Evolutionary conservation across 1,284 basidiomycete species (phyloP), one percentile per base, ranked within the genome.

Genomic region (Farysia itapuensis): DNA sequence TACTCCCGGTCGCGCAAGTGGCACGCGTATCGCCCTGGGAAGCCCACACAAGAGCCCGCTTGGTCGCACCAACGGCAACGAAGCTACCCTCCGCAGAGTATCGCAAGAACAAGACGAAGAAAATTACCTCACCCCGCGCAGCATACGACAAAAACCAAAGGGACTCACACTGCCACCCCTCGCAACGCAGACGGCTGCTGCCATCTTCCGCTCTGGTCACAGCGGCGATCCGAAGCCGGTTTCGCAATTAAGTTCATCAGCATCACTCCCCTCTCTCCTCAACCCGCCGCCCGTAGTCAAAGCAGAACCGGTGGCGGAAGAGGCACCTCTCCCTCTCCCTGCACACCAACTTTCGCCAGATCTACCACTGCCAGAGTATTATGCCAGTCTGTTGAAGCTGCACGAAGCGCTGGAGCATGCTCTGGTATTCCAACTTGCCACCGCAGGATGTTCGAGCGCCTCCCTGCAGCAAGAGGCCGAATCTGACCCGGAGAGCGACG

Each of bases 391-490:
- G 5, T 21, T 69, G 36, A 43, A 59, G 4, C 47, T 64, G 4
- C 72, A 74, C 23, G 44, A 48, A 1, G 72, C 70, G 6, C 42
- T 74, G 6, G 72, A 74, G 22, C 70, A 72, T 24, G 59, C 64
- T 11, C 48, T 74, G 3, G 60, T 74, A 4, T 67, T 74, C 3
- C 70, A 74, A 31, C 58, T 74, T 24, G 70, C 72, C 15, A 74
- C 71, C 2, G 42, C 57, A 1, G 71, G 69, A 7, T 64, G 60
- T 6, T 49, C 58, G 18, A 50, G 45, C 15, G 58, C 63, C 11
- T 52, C 61, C 0, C 34, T 63, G 4, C 8, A 45, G 32, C 18
- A 28, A 14, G 43, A 46, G n/a, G 26, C 33, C 13, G 39, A 33
- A 7, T 45, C 48, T 6, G 41, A 49, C 9, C 23, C 26, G 1